Evolutionary conservation across 2,329 filamentous ascomycete species (phyloP), one percentile per base, ranked within the genome.

Genomic region (Amauroascus verrucosus): DNA sequence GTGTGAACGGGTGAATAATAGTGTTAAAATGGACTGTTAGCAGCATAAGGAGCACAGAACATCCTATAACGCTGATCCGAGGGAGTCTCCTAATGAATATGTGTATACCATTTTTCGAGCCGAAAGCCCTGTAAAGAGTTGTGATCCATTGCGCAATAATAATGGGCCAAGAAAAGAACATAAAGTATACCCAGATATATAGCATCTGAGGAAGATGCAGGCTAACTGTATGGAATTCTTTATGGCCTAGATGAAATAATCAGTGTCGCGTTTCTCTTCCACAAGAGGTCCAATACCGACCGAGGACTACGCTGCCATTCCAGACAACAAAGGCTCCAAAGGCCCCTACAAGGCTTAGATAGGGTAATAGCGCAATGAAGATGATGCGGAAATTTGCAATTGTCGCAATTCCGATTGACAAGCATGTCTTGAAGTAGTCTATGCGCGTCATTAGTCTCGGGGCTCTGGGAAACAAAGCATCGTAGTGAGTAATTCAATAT

Each of bases 261-360:
- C 32, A 52, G 50, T 6, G 56, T 18, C 6, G 16, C n/a, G 11
- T 18, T 48, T 49, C 14, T 32, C 49, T 26, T 48, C 56, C 14
- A 18, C 16, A 37, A 43, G 33, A 22, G 14, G 8, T 26, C 7
- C 38, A 14, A 30, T 24, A 54, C 75, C 60, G 72, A 86, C 87
- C 90, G 2, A 98, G 79, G 1, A 97, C 93, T 16, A 98, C 91
- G 9, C 90, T 84, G 6, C 86, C 85, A 62, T 98, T 98, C 85
- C 85, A 93, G 7, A 77, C 61, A 0, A 97, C 83, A 65, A 97
- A 97, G 0, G 67, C 74, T 1, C 69, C 79, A 64, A 98, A 98
- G 0, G 80, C 70, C 0, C 65, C 65, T 6, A 96, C 69, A 0
- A 94, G 74, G 0, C 77, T 61, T 8, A 91, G 59, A 56, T 81